Evolutionary conservation across 148 eudicot species (phyloP), one percentile per base, ranked within the genome.

Genomic region (Nepenthes gracilis): DNA sequence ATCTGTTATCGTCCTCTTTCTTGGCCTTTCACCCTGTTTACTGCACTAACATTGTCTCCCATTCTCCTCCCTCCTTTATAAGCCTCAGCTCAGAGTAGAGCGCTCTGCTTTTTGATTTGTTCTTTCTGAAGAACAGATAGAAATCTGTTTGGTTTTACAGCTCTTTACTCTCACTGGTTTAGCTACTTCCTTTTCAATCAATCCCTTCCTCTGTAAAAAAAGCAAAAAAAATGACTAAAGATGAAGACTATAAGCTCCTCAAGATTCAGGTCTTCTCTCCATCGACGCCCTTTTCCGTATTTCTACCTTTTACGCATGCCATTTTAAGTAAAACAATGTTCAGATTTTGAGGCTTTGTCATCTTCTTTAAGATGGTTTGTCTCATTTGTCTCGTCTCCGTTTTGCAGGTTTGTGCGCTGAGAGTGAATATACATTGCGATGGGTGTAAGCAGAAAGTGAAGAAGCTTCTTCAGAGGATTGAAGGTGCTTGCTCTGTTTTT

Each of bases 351-450:
- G 23, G 23, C 11, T 64, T 65, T 67, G 47, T 36, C 33, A 11
- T 15, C 49, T 47, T 49, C 36, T 43, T 50, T 72, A 33, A 15
- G 12, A 6, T 34, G 54, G n/a, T 63, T 55, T 49, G 53, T 49
- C 15, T 11, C 15, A 34, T 47, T 36, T 8, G 58, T 62, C 50
- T 36, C 59, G 36, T 43, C 33, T 61, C 37, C 1, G 4, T 57
- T 55, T 33, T 54, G 66, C 72, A 87, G 87, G 84, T 81, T 53
- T 84, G 85, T 76, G 77, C 66, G 47, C 75, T 87, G 49, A 84
- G 78, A 74, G 90, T 87, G 70, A 87, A 84, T 77, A 76, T 87
- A 64, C 81, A 87, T 60, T 87, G 95, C 74, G 95, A 84, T 75
- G 95, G 95, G 2, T 87, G 95, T 59, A 82, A 74, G 81, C 82